Base-by-base conservation (phyloP, 176 grass and related monocot genomes). In the Coix lacrymajobi region DNA sequence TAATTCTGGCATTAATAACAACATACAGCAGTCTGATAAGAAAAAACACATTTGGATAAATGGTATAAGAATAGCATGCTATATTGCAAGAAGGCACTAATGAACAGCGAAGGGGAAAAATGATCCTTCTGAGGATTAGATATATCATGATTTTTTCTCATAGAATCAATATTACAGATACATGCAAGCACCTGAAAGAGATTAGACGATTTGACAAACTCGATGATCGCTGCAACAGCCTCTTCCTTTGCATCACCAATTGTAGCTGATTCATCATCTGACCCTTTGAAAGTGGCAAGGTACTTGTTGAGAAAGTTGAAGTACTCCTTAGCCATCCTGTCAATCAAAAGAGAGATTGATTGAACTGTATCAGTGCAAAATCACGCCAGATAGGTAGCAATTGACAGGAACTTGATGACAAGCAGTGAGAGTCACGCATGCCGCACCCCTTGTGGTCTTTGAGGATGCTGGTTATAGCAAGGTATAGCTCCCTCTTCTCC, bases 261-360 rank as follows among this genome's bases (percentile, higher is more conserved):
- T 11, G 80, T 34, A 30, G 69, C 75, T 4, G 89, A 52, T 0
- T 96, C 96, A 65, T 96, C 89, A 25, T 5, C 74, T 7, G 64
- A 71, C 80, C 85, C 87, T 22, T 88, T 85, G 57, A 99, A 99
- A 19, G 89, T 96, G 32, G 77, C 73, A 44, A 99, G 83, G 84
- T 99, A 99, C 69, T 95, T 99, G 38, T 87, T 90, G 49, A 99
- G 71, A 22, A 93, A 99, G 48, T 86, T 85, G 70, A 94, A 94
- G 57, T 90, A 94, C 45, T 94, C 96, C 80, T 94, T 99, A 82
- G 57, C 74, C 85, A 90, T 89, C 81, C 96, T 99, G 91, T 1
- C 32, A 34, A 88, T 75, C 20, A 82, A 40, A 24, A 77, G 39
- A 66, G 58, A 20, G 41, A 44, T 1, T 3, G 29, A 45, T 58